These are phyloP conservation scores for Penicillium flavigenum DNA, from an alignment of 495 filamentous ascomycete genomes.

Conservation along the genomic window DNA sequence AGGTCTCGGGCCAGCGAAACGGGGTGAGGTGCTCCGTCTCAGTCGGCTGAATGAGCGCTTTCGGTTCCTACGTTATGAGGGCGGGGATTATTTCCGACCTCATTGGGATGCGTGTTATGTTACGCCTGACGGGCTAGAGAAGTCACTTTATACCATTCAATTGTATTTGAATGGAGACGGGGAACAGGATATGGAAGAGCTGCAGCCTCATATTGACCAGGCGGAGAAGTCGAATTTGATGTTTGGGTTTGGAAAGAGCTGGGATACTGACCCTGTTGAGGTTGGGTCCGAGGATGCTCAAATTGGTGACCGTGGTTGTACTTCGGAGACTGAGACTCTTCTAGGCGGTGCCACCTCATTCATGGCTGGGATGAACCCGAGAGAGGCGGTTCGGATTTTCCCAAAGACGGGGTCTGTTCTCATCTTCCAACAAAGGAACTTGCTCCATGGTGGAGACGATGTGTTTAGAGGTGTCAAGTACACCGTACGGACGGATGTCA, in stretches of 20 bases:
- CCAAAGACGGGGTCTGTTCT: conserved; percentile 71
- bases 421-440: conserved; percentile 70
- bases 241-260: conserved; percentile 15
- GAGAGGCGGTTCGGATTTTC: conserved; percentile 57
- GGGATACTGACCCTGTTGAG: conserved; percentile 17
- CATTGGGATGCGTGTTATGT: conserved; percentile 73
- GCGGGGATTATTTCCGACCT: conserved; percentile 74
- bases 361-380: conserved; percentile 40
- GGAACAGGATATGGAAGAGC: conserved; percentile 42
- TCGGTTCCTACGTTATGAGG: conserved; percentile 74
- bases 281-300: not conserved
- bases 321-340: conserved; percentile 13
- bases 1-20: conserved; percentile 44
- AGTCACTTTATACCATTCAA: conserved; percentile 74
- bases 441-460: conserved; percentile 74
- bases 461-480: conserved; percentile 71
- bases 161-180: conserved; percentile 72
- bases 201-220: conserved; percentile 26
- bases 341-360: conserved; percentile 67
- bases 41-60: conserved; percentile 72
- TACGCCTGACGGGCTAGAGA: conserved; percentile 57
- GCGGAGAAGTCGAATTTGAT: conserved; percentile 17
- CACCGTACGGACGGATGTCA: conserved; percentile 74
- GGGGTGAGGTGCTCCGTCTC: conserved; percentile 54
- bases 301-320: not conserved